Conservation (phyloP, 1,284 basidiomycete genomes). For the Rhodotorula sp. region DNA sequence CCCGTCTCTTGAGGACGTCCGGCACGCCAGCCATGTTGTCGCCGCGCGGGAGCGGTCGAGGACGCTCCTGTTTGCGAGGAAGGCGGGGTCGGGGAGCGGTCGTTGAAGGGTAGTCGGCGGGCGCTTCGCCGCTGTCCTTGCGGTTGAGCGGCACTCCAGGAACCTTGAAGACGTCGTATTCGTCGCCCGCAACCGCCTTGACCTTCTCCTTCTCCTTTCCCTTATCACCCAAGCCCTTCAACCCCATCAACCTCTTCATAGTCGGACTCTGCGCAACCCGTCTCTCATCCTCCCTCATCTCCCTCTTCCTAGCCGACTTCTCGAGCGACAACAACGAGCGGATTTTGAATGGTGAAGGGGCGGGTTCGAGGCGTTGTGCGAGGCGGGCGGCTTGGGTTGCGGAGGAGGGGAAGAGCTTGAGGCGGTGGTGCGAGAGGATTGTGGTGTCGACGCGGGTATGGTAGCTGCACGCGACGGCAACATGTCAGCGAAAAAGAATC, state of each 20-base stretch:
- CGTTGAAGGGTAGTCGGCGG: neutral
- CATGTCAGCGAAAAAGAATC: neutral
- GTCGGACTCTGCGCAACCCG: conserved; percentile 38
- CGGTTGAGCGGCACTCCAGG: conserved; percentile 6
- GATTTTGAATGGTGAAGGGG: conserved; percentile 35
- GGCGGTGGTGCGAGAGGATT: conserved; percentile 31
- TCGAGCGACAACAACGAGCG: conserved; percentile 40
- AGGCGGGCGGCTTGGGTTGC: conserved; percentile 19
- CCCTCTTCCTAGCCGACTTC: conserved; percentile 22
- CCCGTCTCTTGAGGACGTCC: conserved; percentile 25
- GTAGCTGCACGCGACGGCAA: conserved; percentile 3
- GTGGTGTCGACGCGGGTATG: conserved; percentile 7
- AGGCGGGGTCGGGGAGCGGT: neutral
- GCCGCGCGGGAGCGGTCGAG: conserved; percentile 29
- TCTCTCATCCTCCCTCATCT: conserved; percentile 10
- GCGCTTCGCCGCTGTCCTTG: neutral
- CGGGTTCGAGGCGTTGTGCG: conserved; percentile 21
- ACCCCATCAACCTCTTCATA: conserved; percentile 36
- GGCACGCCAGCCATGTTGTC: conserved; percentile 15
- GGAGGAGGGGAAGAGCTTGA: conserved; percentile 37
- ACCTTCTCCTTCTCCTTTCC: neutral
- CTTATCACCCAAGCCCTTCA: neutral
- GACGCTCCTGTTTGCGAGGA: conserved; percentile 31
- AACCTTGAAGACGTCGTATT: conserved; percentile 38
- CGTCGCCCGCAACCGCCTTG: neutral